Evolutionary conservation across 192 early-diverging fungal genomes (phyloP), one percentile per base, ranked within the genome.

Genomic region (Rhizophagus clarus): DNA sequence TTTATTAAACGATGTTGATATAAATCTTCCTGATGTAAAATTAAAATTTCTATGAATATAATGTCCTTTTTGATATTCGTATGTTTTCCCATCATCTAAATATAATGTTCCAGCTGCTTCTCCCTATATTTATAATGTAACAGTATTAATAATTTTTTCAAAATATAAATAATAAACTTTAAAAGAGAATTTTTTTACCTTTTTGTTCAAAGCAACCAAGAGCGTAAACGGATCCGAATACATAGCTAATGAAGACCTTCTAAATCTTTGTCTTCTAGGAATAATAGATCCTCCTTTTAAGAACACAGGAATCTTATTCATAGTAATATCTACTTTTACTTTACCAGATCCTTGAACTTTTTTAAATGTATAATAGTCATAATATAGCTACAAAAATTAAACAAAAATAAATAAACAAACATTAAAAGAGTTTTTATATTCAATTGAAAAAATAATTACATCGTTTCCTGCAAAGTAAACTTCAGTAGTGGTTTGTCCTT

Each of bases 211-310:
- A 9, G 94, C 94, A 56, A 99, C 90, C 32, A 96, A 82, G 17
- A 99, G 84, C 12, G 97, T 99, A 80, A 96, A 94, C 0, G 98
- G 98, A 81, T 99, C 98, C 60, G 88, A 87, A 34, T 84, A 82
- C 93, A 95, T 95, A 4, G 94, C 89, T 29, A 84, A 79, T 6
- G 96, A 95, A 24, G 94, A 92, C 22, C 96, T 89, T 67, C 98
- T 92, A 24, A 90, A 84, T 62, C 98, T 92, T 80, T 98, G 94
- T 40, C 95, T 89, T 20, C 93, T 90, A 20, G 96, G 91, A 40
- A 99, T 76, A 79, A 99, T 97, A n/a, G 83, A 85, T 26, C 98
- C 98, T 64, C 95, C 97, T n/a, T 94, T 92, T 14, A 94, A 84
- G 82, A 93, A 96, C 7, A 94, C 95, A 60, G 97, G 95, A 45